phyloP scores from a whole-genome alignment of 306 rosid genomes.

The Cucurbita ficifolia region DNA sequence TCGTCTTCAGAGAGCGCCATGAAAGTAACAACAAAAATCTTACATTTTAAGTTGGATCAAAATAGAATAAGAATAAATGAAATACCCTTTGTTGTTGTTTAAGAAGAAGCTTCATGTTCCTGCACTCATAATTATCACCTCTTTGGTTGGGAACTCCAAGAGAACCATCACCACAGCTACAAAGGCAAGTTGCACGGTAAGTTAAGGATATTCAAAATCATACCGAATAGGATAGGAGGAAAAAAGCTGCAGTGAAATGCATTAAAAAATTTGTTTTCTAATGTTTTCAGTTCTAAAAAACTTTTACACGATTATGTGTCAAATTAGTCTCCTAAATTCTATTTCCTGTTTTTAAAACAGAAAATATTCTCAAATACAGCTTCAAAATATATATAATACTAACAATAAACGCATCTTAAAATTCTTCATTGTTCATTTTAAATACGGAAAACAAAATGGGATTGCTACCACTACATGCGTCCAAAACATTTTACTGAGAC shows the following conservation, averaged over 20 bases:
- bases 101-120: conserved; percentile 99
- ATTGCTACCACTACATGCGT: background rate
- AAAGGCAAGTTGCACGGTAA: background rate
- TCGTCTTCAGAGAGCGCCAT: background rate
- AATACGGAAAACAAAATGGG: background rate
- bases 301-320: background rate
- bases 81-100: conserved; percentile 93
- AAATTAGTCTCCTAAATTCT: background rate
- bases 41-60: background rate
- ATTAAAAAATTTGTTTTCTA: background rate
- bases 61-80: conserved; percentile 1
- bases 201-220: background rate
- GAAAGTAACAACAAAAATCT: conserved; percentile 1
- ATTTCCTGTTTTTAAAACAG: background rate
- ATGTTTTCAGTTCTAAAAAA: background rate
- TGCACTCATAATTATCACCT: conserved; percentile 98
- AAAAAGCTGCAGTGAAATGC: background rate
- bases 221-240: background rate
- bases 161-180: conserved; percentile 93
- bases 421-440: background rate
- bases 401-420: background rate
- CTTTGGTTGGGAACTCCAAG: conserved; percentile 94
- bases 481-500: background rate
- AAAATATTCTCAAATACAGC: background rate
- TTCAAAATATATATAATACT: background rate